A percentile compares a stretch with the other conserved stretches of the same genome.
These are phyloP conservation scores for Amanita rubescens DNA, from an alignment of 768 basidiomycete species.

Conservation along the genomic window DNA sequence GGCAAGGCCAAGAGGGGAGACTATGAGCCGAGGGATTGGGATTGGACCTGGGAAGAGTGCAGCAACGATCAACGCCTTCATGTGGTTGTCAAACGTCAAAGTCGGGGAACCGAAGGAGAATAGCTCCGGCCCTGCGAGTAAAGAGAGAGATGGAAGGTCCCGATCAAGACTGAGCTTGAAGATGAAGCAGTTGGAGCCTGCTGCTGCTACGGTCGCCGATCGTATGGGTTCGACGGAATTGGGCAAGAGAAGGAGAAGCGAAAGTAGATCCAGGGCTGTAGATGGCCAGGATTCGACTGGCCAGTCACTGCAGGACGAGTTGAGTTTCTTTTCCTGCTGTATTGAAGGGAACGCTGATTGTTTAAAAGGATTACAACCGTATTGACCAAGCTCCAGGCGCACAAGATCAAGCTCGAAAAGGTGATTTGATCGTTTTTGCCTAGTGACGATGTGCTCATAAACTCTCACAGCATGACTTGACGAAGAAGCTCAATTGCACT, in stretches of 20 bases:
- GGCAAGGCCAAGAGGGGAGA: constrained; percentile 25
- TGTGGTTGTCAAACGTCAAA: constrained; percentile 70
- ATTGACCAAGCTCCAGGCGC: constrained; percentile 52
- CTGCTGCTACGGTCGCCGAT: constrained; percentile 12
- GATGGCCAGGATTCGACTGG: constrained; percentile 29
- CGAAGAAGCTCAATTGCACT: constrained; percentile 5
- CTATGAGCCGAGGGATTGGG: constrained; percentile 42
- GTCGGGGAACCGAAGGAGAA: constrained; percentile 50
- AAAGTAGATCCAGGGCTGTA: constrained; percentile 30
- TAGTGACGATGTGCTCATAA: not conserved
- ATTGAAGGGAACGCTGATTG: not conserved
- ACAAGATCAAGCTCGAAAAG: constrained; percentile 83
- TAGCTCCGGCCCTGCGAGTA: constrained; percentile 47
- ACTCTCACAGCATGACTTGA: constrained; percentile 8
- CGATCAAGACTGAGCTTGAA: constrained; percentile 39
- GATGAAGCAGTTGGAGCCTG: constrained; percentile 26
- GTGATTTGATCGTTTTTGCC: constrained; percentile 27
- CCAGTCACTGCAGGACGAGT: constrained; percentile 72
- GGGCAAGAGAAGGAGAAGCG: constrained; percentile 35
- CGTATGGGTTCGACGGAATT: constrained; percentile 6
- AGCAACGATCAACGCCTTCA: constrained; percentile 53
- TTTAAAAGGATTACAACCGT: constrained; percentile 64
- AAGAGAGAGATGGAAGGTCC: constrained; percentile 14
- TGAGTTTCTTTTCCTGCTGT: not conserved
- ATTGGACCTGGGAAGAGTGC: constrained; percentile 41